Conservation (phyloP, 2,329 filamentous ascomycete genomes). For the Penicillium concentricum region DNA sequence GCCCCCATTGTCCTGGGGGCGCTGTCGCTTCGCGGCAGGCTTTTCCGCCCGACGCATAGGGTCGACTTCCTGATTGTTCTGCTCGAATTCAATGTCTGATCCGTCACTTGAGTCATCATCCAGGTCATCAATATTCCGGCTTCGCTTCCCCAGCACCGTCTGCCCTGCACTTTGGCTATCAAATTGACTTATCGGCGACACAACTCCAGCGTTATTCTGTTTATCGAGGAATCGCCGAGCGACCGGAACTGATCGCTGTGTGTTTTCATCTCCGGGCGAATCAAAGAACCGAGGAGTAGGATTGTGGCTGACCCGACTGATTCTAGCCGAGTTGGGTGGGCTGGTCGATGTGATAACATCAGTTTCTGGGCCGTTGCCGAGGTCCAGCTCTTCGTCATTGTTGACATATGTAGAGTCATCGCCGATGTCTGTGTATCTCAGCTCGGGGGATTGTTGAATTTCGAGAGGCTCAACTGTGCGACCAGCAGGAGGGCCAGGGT, state of each 20-base stretch:
- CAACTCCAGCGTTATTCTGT: constrained; percentile 32
- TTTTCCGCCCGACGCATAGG: constrained; percentile 34
- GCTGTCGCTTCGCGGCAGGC: constrained; percentile 13
- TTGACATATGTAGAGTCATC: constrained; percentile 10
- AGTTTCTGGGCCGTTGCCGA: not conserved
- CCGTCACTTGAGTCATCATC: constrained; percentile 40
- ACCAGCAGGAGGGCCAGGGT: not conserved
- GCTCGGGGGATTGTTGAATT: constrained; percentile 1
- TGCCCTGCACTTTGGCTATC: constrained; percentile 18
- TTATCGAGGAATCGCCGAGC: constrained; percentile 35
- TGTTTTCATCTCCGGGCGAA: not conserved
- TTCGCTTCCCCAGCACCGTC: constrained; percentile 1
- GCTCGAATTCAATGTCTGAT: constrained; percentile 36
- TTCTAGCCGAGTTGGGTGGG: constrained; percentile 18
- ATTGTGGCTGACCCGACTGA: constrained; percentile 19
- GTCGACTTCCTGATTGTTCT: constrained; percentile 36
- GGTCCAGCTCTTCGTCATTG: constrained; percentile 13
- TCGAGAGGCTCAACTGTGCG: not conserved
- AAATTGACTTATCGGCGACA: constrained; percentile 37
- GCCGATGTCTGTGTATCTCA: not conserved
- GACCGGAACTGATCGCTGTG: not conserved
- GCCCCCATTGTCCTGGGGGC: not conserved
- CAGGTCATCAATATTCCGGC: constrained; percentile 16
- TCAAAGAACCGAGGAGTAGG: constrained; percentile 8
- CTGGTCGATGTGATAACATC: constrained; percentile 16